Conservation (phyloP, 2,329 filamentous ascomycete species). For the Fusarium brevicatenulatum region DNA sequence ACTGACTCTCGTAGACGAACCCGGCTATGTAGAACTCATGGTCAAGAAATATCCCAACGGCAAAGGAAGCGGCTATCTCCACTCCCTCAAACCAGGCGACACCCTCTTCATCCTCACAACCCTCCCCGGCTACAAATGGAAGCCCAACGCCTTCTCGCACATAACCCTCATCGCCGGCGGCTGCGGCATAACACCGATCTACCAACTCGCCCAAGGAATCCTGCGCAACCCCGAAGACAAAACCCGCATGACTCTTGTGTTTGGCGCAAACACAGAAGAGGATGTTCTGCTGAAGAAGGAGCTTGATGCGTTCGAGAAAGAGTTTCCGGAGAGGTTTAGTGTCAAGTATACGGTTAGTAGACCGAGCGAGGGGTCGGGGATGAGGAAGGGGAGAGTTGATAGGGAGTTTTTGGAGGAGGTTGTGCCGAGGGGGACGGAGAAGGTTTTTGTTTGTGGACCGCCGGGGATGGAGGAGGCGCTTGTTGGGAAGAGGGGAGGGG, state of each 20-base stretch:
- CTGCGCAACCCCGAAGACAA: slow-evolving; percentile 69
- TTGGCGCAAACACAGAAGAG: slow-evolving; percentile 71
- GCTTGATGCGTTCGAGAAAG: slow-evolving; percentile 61
- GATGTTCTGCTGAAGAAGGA: slow-evolving; percentile 68
- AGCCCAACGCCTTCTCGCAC: slow-evolving; percentile 58
- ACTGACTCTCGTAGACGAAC: slow-evolving; percentile 52
- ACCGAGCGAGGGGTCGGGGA: slow-evolving; percentile 52
- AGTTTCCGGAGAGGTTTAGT: slow-evolving; percentile 66
- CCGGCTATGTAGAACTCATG: slow-evolving; percentile 70
- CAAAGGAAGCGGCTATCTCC: slow-evolving; percentile 72
- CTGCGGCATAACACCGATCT: slow-evolving; percentile 77
- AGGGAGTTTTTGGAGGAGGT: slow-evolving; percentile 64
- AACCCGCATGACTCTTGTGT: slow-evolving; percentile 72
- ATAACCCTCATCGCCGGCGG: slow-evolving; percentile 77
- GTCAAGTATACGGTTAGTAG: slow-evolving; percentile 67
- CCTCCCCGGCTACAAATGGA: slow-evolving; percentile 66
- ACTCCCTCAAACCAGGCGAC: slow-evolving; percentile 71
- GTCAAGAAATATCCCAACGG: slow-evolving; percentile 76
- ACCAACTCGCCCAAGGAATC: slow-evolving; percentile 71
- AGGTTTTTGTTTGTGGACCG: slow-evolving; percentile 76
- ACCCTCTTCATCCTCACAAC: slow-evolving; percentile 66
- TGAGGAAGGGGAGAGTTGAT: slow-evolving; percentile 67
- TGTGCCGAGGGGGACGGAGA: slow-evolving; percentile 50
- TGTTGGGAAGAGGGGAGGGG: slow-evolving; percentile 57
- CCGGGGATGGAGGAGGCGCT: slow-evolving; percentile 71